These are phyloP conservation scores for Kluyveromyces sp. DNA, from an alignment of 1,139 yeast species.

Conservation along the genomic window DNA sequence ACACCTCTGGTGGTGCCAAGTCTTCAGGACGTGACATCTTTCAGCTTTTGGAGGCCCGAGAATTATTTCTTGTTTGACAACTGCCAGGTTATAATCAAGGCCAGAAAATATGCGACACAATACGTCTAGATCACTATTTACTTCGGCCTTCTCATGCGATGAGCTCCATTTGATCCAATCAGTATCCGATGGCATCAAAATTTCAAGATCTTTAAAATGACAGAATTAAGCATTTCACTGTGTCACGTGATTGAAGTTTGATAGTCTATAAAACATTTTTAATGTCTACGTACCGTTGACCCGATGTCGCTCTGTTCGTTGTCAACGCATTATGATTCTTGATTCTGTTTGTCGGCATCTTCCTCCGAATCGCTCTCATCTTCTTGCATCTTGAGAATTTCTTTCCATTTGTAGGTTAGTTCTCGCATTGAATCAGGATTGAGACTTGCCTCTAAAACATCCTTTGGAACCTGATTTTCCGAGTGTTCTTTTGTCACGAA, in stretches of 20 bases:
- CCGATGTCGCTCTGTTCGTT: slow-evolving; percentile 6
- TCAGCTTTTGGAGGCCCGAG: background rate
- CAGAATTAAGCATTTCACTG: background rate
- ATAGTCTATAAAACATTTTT: no score
- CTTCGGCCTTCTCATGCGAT: background rate
- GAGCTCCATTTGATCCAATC: background rate
- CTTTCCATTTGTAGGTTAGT: slow-evolving; percentile 54
- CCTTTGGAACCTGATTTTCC: slow-evolving; percentile 87
- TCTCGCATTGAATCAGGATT: slow-evolving; percentile 60
- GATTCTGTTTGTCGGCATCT: no score
- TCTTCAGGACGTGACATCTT: slow-evolving; percentile 88
- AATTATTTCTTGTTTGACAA: background rate
- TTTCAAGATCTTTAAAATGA: background rate
- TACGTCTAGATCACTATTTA: background rate
- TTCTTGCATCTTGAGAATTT: slow-evolving; percentile 31
- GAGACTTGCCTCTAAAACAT: slow-evolving; percentile 75
- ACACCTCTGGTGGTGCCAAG: slow-evolving; percentile 94
- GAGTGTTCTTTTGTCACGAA: slow-evolving; percentile 78
- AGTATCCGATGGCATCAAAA: no score
- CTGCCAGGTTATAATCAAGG: no score
- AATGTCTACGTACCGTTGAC: background rate
- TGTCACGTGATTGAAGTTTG: background rate
- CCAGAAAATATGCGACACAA: no score
- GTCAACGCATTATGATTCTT: no score
- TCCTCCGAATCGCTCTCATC: slow-evolving; percentile 18